Base-by-base conservation (phyloP, 495 filamentous ascomycete genomes). In the Hyaloscypha finlandica region DNA sequence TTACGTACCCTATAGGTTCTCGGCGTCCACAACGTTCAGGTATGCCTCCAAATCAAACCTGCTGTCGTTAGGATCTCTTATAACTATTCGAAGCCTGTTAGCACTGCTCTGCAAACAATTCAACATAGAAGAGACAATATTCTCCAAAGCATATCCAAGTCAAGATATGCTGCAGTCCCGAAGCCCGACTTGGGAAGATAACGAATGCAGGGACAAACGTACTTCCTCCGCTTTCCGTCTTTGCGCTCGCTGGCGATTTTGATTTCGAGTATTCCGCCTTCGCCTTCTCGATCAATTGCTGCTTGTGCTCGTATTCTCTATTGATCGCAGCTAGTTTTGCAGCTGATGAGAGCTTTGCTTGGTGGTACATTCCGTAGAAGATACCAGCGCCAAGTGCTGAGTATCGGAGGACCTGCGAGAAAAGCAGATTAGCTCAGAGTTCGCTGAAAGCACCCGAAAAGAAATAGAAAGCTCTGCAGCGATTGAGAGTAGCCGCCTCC, bases 361-460 rank as follows among this genome's bases (percentile, higher is more conserved):
- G 96, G 83, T 97, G 93, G 76, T 87, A 91, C 78, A 97, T 81
- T 77, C 95, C 95, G 82, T 98, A 98, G 77, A 96, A 85, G 74
- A 97, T 80, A 78, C 95, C 95, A 73, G 90, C 79, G 71, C 86
- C 89, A 68, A 98, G 90, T 74, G 93, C 93, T 70, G 91, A 90
- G 81, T 93, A 99, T 75, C 95, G 93, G 79, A 98, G 85, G 77
- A 99, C 93, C 96, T 99, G 78, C 64, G 69, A 64, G 63, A 11
- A 9, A 51, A 11, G 48, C 20, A 33, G 35, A 53, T 60, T 58
- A 70, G 65, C 59, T n/a, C 12, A n/a, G 20, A 61, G 8, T 30
- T 25, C 31, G 42, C 33, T 25, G 19, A 2, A 59, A 35, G 9
- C 11, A 56, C 5, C 16, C 16, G 6, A 19, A 56, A 25, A 56